Conservation (phyloP, 208 protist species). For the Leptomonas pyrrhocoris region DNA sequence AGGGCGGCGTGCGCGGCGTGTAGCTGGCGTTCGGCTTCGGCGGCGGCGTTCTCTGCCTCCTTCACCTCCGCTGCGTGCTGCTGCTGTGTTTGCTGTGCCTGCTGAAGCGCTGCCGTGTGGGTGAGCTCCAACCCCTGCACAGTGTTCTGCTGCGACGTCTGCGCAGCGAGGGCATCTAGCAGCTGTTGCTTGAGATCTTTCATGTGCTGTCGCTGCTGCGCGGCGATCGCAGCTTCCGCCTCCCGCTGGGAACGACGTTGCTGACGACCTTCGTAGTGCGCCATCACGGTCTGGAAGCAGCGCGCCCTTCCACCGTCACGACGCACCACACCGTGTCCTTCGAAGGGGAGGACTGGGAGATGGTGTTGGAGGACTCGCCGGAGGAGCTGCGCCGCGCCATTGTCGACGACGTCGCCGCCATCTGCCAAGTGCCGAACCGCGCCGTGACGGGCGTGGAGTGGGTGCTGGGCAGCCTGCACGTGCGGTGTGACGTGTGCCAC, state of each 20-base stretch:
- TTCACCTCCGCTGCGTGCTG: slow-evolving; percentile 4
- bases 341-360: slow-evolving; percentile 42
- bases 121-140: slow-evolving; percentile 1
- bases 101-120: not conserved
- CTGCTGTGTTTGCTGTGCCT: not conserved
- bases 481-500: slow-evolving; percentile 43
- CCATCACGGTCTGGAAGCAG: slow-evolving; percentile 12
- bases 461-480: slow-evolving; percentile 39
- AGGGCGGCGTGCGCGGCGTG: slow-evolving; percentile 8
- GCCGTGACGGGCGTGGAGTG: slow-evolving; percentile 33
- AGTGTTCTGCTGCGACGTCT: not conserved
- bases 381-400: slow-evolving; percentile 40
- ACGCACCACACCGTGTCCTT: slow-evolving; percentile 25
- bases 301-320: slow-evolving; percentile 2
- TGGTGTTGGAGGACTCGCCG: slow-evolving; percentile 41
- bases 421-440: slow-evolving; percentile 39
- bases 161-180: slow-evolving; percentile 2
- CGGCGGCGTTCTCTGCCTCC: slow-evolving; percentile 16
- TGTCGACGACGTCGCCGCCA: slow-evolving; percentile 34
- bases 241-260: not conserved
- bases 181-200: slow-evolving; percentile 1
- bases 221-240: not conserved
- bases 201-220: not conserved
- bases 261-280: slow-evolving; percentile 9
- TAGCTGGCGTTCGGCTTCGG: slow-evolving; percentile 5